Conservation (phyloP, 495 filamentous ascomycete genomes). For the Neurospora cerealis region DNA sequence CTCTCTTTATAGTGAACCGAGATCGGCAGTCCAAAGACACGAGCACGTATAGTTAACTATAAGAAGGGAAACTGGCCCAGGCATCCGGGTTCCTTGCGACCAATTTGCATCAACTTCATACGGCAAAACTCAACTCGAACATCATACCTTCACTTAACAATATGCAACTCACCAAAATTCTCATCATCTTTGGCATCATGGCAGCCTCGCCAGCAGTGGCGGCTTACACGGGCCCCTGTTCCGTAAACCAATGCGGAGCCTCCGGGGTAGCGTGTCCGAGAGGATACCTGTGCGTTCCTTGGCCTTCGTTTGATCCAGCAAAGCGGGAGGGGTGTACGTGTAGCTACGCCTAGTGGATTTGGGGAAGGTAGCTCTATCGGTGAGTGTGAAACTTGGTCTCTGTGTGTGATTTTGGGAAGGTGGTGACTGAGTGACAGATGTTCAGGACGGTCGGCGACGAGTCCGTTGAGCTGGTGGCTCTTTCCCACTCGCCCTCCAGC, state of each 20-base stretch:
- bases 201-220: not conserved
- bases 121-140: not conserved
- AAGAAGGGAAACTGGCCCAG: not conserved
- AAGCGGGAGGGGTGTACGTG: conserved; percentile 16
- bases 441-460: too few relatives aligned
- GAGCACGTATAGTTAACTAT: not conserved
- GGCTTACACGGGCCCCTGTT: conserved; percentile 19
- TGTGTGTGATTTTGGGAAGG: not conserved
- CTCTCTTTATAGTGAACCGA: not conserved
- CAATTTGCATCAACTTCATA: not conserved
- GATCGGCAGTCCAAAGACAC: not conserved
- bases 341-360: conserved; percentile 7
- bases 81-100: not conserved
- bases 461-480: not conserved
- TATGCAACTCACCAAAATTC: not conserved
- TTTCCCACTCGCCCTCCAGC: not conserved
- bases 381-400: not conserved
- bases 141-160: not conserved
- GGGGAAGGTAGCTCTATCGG: not conserved
- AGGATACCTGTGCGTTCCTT: conserved; percentile 19
- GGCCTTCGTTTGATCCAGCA: conserved; percentile 12
- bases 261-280: conserved; percentile 8
- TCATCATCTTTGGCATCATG: not conserved
- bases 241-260: conserved; percentile 9
- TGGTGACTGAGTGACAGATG: not conserved